A percentile compares a stretch with the other conserved stretches of the same genome.
These are phyloP conservation scores for Lecanicillium sp. DNA, from an alignment of 2,329 filamentous ascomycete genomes.

Conservation along the genomic window DNA sequence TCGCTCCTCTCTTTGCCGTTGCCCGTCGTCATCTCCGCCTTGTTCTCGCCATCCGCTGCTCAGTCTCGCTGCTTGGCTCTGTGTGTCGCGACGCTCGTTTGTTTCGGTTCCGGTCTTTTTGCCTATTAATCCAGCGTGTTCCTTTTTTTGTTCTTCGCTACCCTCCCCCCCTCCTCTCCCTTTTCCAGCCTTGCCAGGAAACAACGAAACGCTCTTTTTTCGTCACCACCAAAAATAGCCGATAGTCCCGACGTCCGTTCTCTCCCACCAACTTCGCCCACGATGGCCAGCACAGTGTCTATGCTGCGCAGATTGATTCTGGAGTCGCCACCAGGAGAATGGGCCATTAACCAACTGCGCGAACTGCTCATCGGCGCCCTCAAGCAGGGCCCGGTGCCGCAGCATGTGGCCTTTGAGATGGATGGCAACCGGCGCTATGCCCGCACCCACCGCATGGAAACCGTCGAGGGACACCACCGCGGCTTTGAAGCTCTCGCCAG, in stretches of 20 bases:
- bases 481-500: slow-evolving; percentile 91
- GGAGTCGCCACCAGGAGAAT: slow-evolving; percentile 86
- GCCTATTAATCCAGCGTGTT: slow-evolving; percentile 12
- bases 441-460: slow-evolving; percentile 84
- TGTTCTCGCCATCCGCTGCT: too few relatives aligned
- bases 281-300: slow-evolving; percentile 48
- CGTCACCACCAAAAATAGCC: neutral
- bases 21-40: too few relatives aligned
- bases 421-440: slow-evolving; percentile 95
- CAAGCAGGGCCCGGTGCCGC: slow-evolving; percentile 83
- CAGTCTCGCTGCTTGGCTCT: too few relatives aligned
- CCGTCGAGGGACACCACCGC: slow-evolving; percentile 89
- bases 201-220: neutral
- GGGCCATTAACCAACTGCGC: slow-evolving; percentile 69
- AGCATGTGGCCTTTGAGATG: slow-evolving; percentile 99
- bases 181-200: too few relatives aligned
- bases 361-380: slow-evolving; percentile 84
- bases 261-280: neutral
- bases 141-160: slow-evolving; percentile 2
- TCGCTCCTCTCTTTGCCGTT: neutral
- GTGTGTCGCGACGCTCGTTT: neutral
- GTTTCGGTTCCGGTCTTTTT: slow-evolving; percentile 5
- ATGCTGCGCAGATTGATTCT: slow-evolving; percentile 61
- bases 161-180: too few relatives aligned
- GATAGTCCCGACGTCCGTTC: neutral